Base-by-base conservation (phyloP, 148 eudicot species). In the Vaccinium vitisidaea region DNA sequence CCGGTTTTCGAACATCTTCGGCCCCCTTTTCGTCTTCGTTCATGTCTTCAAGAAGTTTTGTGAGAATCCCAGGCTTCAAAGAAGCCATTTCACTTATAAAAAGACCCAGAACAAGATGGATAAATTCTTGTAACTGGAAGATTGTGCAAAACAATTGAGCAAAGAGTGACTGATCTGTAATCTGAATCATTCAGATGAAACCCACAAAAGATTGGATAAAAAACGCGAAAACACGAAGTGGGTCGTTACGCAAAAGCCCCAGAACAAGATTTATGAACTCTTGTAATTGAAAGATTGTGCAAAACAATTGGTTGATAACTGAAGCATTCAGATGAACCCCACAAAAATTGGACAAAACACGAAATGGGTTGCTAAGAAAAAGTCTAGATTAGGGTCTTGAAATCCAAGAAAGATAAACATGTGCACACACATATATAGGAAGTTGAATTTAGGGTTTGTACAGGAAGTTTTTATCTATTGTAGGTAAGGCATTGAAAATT, bases 31-130 rank as follows among this genome's bases (percentile, higher is more conserved):
- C 87, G 10, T 89, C 87, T 18, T 32, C 25, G 50, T 87, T 87
- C 87, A 91, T 90, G 55, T 87, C 88, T 36, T 93, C 87, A 2
- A 92, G 88, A 85, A 92, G 88, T 71, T 90, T 91, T 23, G 88
- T 83, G 74, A 92, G 89, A 58, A 88, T 86, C 53, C 90, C 92
- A 65, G 91, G 67, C 59, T 86, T 88, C 85, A 92, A 81, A 56
- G 78, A 75, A 63, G 89, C 90, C 94, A 92, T 92, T 84, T 32
- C 84, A 12, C 54, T 55, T 39, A 82, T 18, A 54, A 49, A 48
- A 23, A 52, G 25, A 55, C 58, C 54, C 50, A 59, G 16, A 75
- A 59, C 14, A 54, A 13, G 39, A 63, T n/a, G 46, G 14, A 36
- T 48, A 19, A 71, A 2, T 12, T 71, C 30, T 32, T 82, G 84